Evolutionary conservation across 78 protist species (phyloP).

Genomic region (Neovahlkampfia damariscottae): DNA sequence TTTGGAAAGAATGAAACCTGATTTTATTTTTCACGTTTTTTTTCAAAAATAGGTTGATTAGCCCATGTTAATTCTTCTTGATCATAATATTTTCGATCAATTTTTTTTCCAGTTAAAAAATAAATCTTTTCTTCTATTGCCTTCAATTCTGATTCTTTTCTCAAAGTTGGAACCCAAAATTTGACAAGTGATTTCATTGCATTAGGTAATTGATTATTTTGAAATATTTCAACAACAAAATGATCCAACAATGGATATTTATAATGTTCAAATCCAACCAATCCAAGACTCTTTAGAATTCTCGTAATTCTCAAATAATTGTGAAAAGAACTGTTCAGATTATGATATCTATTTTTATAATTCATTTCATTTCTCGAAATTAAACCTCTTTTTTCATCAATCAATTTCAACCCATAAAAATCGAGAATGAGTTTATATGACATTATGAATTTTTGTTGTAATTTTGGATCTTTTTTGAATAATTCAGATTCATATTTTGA

Average conservation of each 20-base stretch:
- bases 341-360: not conserved
- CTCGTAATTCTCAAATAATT: conserved; percentile 31
- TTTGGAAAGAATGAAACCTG: no score
- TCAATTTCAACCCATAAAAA: conserved; percentile 18
- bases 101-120: no score
- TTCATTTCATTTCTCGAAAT: not conserved
- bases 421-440: conserved; percentile 20
- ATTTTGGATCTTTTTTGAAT: not conserved
- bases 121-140: no score
- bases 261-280: conserved; percentile 9
- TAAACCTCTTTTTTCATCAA: conserved; percentile 3
- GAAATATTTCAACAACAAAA: not conserved
- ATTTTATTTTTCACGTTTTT: no score
- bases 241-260: not conserved
- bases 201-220: not conserved
- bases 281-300: conserved; percentile 16
- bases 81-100: no score
- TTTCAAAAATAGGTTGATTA: no score
- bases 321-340: conserved; percentile 12
- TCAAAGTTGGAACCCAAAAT: conserved; percentile 5
- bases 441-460: not conserved
- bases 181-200: not conserved
- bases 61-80: no score
- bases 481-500: conserved; percentile 2
- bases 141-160: not conserved